Base-by-base conservation (phyloP, 1,139 yeast species). In the Suhomyces ambrosiae region DNA sequence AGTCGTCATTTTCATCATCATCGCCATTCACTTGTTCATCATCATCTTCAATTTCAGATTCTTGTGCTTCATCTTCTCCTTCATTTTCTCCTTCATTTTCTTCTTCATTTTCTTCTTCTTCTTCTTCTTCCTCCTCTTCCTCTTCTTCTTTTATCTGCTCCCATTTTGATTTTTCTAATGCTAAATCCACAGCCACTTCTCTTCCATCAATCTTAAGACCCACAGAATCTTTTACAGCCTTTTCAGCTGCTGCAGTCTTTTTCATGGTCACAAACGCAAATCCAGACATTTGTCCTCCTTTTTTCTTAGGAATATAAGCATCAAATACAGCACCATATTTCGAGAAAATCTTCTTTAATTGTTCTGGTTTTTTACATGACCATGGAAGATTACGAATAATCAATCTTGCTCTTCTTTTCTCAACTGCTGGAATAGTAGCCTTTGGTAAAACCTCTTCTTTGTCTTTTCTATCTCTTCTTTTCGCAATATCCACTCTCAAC, bases 241-340 rank as follows among this genome's bases (percentile, higher is more conserved):
- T 74, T 53, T 80, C 82, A 32, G 98, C 97, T 47, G 86, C 82
- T 21, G 79, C 68, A 44, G 80, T 73, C 56, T 84, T 87, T 57
- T 80, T 81, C 96, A 94, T 86, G 1, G 94, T 84, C 14, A 92
- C 90, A 61, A 92, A 94, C 0, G 90, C 99, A 73, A 92, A 92
- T 8, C 98, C 98, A 47, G 86, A 72, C 94, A 92, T 86, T 59
- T 78, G 83, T 9, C 97, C 96, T 36, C 89, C 95, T 37, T 78
- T 76, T 55, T 86, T 87, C 54, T 87, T 79, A 26, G 98, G 98
- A 49, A 92, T 88, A 50, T 82, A 80, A 0, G 94, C 96, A 58
- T 90, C 96, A 32, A 79, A 80, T 19, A 92, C 96, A 31, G 86
- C 84, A 35, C 98, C 99, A 56, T 69, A 92, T 55, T 80, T 82